phyloP scores from a whole-genome alignment of 108 stramenopile genomes.

The Fistulifera pelliculosa region DNA sequence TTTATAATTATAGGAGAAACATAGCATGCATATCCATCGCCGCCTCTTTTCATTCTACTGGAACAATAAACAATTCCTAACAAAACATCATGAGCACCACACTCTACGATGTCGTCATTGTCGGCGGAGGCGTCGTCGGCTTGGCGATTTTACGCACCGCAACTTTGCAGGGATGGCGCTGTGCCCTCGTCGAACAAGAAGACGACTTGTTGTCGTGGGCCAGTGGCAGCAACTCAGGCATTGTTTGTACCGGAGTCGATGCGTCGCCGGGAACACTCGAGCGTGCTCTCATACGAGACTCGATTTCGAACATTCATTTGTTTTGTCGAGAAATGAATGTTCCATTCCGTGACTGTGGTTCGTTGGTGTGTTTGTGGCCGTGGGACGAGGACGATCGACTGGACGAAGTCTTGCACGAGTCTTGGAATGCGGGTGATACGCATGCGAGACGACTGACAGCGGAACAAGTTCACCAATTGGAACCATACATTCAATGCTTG shows the following conservation, averaged over 20 bases:
- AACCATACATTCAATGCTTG: slow-evolving; percentile 39
- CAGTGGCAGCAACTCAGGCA: slow-evolving; percentile 57
- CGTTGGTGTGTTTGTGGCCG: slow-evolving; percentile 62
- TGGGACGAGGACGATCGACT: slow-evolving; percentile 31
- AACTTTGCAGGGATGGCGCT: slow-evolving; percentile 45
- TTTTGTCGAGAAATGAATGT: slow-evolving; percentile 46
- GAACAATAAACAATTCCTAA: too few species aligned
- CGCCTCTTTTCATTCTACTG: too few species aligned
- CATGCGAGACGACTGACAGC: slow-evolving; percentile 36
- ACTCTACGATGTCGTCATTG: slow-evolving; percentile 52
- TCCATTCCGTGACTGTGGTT: slow-evolving; percentile 52
- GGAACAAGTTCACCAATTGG: slow-evolving; percentile 28
- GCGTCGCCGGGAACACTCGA: slow-evolving; percentile 63
- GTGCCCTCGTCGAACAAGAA: slow-evolving; percentile 50
- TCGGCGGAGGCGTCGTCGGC: slow-evolving; percentile 82
- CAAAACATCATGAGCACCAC: too few species aligned
- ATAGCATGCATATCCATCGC: too few species aligned
- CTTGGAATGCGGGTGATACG: slow-evolving; percentile 64
- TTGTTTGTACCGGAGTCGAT: slow-evolving; percentile 79
- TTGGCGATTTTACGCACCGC: slow-evolving; percentile 48
- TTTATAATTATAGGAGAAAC: too few species aligned
- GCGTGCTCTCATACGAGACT: slow-evolving; percentile 60
- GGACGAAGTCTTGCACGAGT: slow-evolving; percentile 43
- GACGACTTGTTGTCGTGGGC: slow-evolving; percentile 43
- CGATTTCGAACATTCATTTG: slow-evolving; percentile 41